Conservation (phyloP, 805 yeast species). For the Vanderwaltozyma verrucispora region DNA sequence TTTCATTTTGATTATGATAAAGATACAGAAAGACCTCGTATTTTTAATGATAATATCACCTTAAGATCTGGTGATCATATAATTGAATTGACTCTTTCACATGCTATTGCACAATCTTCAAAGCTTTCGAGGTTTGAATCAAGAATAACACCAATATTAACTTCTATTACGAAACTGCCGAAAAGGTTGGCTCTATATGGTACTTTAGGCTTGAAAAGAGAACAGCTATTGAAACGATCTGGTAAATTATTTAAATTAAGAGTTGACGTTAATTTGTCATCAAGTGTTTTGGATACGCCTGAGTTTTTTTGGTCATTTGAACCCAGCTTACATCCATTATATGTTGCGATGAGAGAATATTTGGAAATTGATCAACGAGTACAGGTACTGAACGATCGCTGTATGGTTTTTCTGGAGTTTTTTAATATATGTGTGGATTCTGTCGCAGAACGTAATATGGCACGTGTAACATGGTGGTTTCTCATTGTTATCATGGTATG, state of each 20-base stretch:
- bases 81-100: slow-evolving; percentile 85
- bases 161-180: slow-evolving; percentile 81
- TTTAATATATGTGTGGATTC: slow-evolving; percentile 90
- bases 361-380: slow-evolving; percentile 92
- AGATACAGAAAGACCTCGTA: slow-evolving; percentile 55
- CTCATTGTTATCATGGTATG: slow-evolving; percentile 73
- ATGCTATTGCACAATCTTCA: slow-evolving; percentile 94
- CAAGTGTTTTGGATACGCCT: slow-evolving; percentile 89
- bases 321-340: slow-evolving; percentile 90
- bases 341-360: slow-evolving; percentile 81
- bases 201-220: slow-evolving; percentile 69
- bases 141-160: slow-evolving; percentile 73
- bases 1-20: slow-evolving; percentile 41
- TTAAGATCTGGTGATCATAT: slow-evolving; percentile 84
- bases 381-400: slow-evolving; percentile 84
- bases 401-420: slow-evolving; percentile 88
- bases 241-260: slow-evolving; percentile 84
- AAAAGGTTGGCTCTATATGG: slow-evolving; percentile 87
- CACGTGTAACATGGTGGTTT: slow-evolving; percentile 83
- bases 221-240: slow-evolving; percentile 76
- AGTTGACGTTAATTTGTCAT: slow-evolving; percentile 86
- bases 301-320: slow-evolving; percentile 94
- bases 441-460: slow-evolving; percentile 86
- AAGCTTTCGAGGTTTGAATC: slow-evolving; percentile 87
- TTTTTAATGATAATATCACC: slow-evolving; percentile 90